These are phyloP conservation scores for Hypoxylon sp. DNA, from an alignment of 2,329 filamentous ascomycete genomes.

Conservation along the genomic window DNA sequence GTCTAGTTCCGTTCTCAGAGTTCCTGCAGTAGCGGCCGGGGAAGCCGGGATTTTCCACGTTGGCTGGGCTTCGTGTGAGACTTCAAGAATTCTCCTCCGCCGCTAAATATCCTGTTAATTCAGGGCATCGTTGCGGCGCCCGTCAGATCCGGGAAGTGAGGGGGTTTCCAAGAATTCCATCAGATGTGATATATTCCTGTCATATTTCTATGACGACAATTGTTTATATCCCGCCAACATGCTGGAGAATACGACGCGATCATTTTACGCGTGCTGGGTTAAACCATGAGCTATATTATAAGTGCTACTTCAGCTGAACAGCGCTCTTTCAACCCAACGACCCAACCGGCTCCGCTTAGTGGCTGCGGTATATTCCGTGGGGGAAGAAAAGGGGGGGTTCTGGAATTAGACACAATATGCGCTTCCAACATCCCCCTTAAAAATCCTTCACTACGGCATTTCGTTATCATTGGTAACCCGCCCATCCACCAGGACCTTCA, in stretches of 20 bases:
- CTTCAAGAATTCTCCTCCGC: slow-evolving; percentile 22
- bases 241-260: neutral
- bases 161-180: slow-evolving; percentile 6
- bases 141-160: slow-evolving; percentile 18
- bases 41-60: slow-evolving; percentile 24
- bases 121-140: slow-evolving; percentile 1
- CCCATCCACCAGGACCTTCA: slow-evolving; percentile 13
- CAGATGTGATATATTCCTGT: slow-evolving; percentile 9
- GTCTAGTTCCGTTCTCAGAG: slow-evolving; percentile 26
- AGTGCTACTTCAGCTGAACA: slow-evolving; percentile 27
- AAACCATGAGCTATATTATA: slow-evolving; percentile 17
- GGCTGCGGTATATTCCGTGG: slow-evolving; percentile 26
- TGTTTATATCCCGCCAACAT: slow-evolving; percentile 17
- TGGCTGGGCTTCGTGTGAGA: slow-evolving; percentile 18
- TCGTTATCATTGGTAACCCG: slow-evolving; percentile 5
- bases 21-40: slow-evolving; percentile 44
- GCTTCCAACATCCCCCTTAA: slow-evolving; percentile 31
- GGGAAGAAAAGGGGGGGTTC: too few relatives aligned
- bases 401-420: slow-evolving; percentile 23
- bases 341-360: slow-evolving; percentile 4
- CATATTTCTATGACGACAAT: neutral
- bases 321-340: slow-evolving; percentile 4
- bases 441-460: slow-evolving; percentile 22
- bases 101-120: slow-evolving; percentile 12
- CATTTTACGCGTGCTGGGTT: slow-evolving; percentile 1